Percentiles rank a stretch among this genome's conserved stretches.
Conservation (phyloP, 331 rosid genomes). For the Rosa hybrid region DNA sequence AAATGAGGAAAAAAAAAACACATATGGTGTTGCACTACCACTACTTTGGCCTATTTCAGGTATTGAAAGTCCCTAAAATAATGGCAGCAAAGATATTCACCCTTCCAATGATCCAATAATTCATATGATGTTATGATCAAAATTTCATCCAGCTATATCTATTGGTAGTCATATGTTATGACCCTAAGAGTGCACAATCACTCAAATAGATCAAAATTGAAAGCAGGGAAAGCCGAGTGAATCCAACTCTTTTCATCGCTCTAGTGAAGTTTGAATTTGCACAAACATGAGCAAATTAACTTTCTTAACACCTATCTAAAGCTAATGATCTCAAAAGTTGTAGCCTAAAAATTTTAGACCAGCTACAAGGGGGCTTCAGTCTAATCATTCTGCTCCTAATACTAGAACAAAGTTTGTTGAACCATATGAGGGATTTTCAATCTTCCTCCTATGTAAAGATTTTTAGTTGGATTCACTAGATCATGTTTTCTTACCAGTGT, state of each 20-base stretch:
- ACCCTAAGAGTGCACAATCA: background rate
- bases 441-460: background rate
- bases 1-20: too few relatives aligned
- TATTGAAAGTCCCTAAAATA: background rate
- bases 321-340: background rate
- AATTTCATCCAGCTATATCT: background rate
- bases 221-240: background rate
- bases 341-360: background rate
- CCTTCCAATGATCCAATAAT: background rate
- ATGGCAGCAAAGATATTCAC: background rate
- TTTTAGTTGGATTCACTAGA: background rate
- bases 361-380: background rate
- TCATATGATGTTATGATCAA: background rate
- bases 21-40: too few relatives aligned
- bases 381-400: background rate
- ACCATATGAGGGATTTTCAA: background rate
- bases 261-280: background rate
- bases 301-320: background rate
- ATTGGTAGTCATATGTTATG: too few relatives aligned
- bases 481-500: background rate
- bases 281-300: background rate
- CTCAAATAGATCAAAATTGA: background rate
- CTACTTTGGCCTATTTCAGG: background rate
- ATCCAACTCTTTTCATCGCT: background rate
- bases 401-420: background rate